Conservation (phyloP, 2,329 filamentous ascomycete species). For the Hypoxylon sp. region DNA sequence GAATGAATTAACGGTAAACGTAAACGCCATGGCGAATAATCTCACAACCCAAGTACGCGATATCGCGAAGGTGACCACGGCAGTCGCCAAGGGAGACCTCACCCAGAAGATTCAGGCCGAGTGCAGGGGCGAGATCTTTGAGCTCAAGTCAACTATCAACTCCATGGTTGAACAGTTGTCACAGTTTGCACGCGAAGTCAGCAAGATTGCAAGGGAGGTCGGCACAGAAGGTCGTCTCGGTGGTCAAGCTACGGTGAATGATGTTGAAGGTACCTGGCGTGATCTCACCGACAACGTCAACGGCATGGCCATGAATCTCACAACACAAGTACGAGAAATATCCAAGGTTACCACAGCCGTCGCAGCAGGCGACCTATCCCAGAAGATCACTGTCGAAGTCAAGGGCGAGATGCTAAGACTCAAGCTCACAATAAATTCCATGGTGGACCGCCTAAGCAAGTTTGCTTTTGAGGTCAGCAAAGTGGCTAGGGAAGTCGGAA, state of each 20-base stretch:
- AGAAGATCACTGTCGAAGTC: slow-evolving; percentile 95
- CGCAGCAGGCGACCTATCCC: slow-evolving; percentile 91
- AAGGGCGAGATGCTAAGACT: slow-evolving; percentile 94
- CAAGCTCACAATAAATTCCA: slow-evolving; percentile 98
- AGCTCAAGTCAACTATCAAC: slow-evolving; percentile 98
- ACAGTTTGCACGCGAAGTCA: slow-evolving; percentile 97
- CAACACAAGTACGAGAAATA: slow-evolving; percentile 97
- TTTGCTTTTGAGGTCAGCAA: slow-evolving; percentile 98
- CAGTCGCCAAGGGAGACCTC: slow-evolving; percentile 86
- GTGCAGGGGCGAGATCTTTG: slow-evolving; percentile 91
- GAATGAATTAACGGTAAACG: slow-evolving; percentile 88
- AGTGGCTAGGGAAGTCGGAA: slow-evolving; percentile 94
- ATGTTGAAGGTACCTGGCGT: slow-evolving; percentile 97
- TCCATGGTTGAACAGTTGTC: slow-evolving; percentile 99
- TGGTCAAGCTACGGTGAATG: slow-evolving; percentile 94
- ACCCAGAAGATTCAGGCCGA: slow-evolving; percentile 97
- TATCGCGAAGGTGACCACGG: slow-evolving; percentile 86
- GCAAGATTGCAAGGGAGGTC: slow-evolving; percentile 95
- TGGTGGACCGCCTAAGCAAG: slow-evolving; percentile 96
- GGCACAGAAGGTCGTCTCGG: slow-evolving; percentile 95
- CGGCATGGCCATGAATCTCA: slow-evolving; percentile 98
- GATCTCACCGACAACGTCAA: slow-evolving; percentile 97
- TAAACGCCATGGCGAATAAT: slow-evolving; percentile 91
- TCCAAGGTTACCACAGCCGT: slow-evolving; percentile 97
- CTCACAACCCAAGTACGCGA: slow-evolving; percentile 92